Conservation (phyloP, 148 eudicot genomes). For the Persicaria tinctoria region DNA sequence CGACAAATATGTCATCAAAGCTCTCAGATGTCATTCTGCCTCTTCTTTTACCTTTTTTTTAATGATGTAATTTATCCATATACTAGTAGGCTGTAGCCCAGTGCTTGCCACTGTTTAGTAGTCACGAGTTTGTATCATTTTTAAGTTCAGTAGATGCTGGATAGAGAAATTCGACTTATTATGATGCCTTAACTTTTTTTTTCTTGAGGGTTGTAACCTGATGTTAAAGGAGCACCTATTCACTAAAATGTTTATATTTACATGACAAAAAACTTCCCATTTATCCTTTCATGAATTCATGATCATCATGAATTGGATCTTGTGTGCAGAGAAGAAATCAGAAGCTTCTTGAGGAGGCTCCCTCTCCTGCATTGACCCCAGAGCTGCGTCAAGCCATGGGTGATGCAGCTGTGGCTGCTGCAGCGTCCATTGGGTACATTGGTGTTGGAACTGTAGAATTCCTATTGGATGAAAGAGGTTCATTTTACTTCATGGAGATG, state of each 20-base stretch:
- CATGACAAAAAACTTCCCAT: background rate
- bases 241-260: background rate
- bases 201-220: background rate
- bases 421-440: conserved; percentile 89
- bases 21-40: background rate
- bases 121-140: background rate
- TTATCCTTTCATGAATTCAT: background rate
- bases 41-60: background rate
- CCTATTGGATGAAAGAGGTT: conserved; percentile 94
- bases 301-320: background rate
- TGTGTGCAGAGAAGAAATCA: conserved; percentile 87
- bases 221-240: background rate
- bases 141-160: background rate
- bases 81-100: background rate
- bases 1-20: background rate
- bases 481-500: conserved; percentile 99
- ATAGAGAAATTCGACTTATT: background rate
- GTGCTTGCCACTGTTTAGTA: background rate
- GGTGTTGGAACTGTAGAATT: conserved; percentile 98
- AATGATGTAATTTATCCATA: background rate
- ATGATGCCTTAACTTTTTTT: background rate
- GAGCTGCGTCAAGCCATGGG: conserved; percentile 98
- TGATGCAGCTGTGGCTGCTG: conserved; percentile 99
- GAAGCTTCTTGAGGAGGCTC: conserved; percentile 96
- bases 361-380: conserved; percentile 90